Conservation (phyloP, 1,284 basidiomycete species). For the Trichosporon sp. region DNA sequence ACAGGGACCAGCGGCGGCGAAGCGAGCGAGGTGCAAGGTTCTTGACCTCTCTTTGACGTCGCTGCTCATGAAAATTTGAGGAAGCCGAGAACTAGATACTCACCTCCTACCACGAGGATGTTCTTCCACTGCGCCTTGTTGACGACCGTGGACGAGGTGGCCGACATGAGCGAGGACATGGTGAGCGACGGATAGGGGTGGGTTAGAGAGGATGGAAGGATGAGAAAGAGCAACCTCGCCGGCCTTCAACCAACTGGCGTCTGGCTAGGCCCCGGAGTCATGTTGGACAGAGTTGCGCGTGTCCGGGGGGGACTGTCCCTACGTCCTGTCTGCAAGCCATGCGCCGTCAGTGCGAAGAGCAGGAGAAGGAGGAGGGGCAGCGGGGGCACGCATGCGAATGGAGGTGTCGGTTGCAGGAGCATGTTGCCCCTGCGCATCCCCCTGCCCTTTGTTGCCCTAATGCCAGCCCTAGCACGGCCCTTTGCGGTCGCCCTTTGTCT, state of each 20-base stretch:
- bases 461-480: too few relatives aligned
- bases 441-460: background rate
- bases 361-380: background rate
- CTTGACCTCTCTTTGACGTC: background rate
- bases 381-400: background rate
- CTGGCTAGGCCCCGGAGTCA: slow-evolving; percentile 3
- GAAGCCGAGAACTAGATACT: slow-evolving; percentile 22
- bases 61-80: background rate
- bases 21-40: background rate
- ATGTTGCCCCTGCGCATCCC: slow-evolving; percentile 4
- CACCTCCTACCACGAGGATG: slow-evolving; percentile 50
- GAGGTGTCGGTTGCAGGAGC: background rate
- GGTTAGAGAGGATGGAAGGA: slow-evolving; percentile 12
- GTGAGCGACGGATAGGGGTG: background rate
- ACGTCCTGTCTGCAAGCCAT: background rate
- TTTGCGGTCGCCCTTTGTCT: background rate
- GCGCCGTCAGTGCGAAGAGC: slow-evolving; percentile 2
- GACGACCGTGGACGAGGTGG: slow-evolving; percentile 15
- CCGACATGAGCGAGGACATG: slow-evolving; percentile 19
- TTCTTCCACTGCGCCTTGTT: slow-evolving; percentile 37
- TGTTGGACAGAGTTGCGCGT: slow-evolving; percentile 7
- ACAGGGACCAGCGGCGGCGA: background rate
- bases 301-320: background rate
- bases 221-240: background rate
- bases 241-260: background rate